Evolutionary conservation across 257 asterid genomes (phyloP), one percentile per base, ranked within the genome.

Genomic region (Solanum lignicaule): DNA sequence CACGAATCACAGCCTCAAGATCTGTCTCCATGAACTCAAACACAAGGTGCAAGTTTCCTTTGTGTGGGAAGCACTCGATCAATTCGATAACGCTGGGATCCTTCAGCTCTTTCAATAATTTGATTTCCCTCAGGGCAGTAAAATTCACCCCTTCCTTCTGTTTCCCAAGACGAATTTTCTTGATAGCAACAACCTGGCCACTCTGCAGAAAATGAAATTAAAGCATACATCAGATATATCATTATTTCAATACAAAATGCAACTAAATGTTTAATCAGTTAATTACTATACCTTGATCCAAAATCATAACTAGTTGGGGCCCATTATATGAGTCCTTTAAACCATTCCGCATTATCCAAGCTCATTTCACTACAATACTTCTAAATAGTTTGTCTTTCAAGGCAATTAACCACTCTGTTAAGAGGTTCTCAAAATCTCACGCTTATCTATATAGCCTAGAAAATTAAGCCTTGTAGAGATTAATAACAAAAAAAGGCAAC

Each of bases 11-110:
- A 9, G 99, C 98, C 91, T 97, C 99, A 20, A 97, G 92, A 91
- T 97, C 99, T 55, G 99, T 97, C 95, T 97, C 99, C 99, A 97
- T 97, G 88, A 97, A 97, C 92, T 97, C 99, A 92, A 97, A 97
- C 90, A 97, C 99, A 52, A 97, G 98, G 91, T 96, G 98, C 94
- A 97, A 90, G 92, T 97, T 97, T 84, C 98, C 99, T 84, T 97
- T 96, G 88, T 96, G 98, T 21, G 98, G 96, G 83, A 94, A 97
- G 8, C 98, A 93, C 78, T 97, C 99, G 33, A 93, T 97, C 92
- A 97, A 87, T 91, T 97, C 99, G n/a, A 97, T 96, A 71, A 97
- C 92, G 88, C 93, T 93, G 16, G 96, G 95, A 88, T 96, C 99
- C 93, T 95, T 95, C 11, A 97, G 96, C 94, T 97, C 99, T 93